Percentiles rank a stretch among this genome's conserved stretches.
Conservation (phyloP, 2,329 filamentous ascomycete genomes). For the Ophiostoma australiae region DNA sequence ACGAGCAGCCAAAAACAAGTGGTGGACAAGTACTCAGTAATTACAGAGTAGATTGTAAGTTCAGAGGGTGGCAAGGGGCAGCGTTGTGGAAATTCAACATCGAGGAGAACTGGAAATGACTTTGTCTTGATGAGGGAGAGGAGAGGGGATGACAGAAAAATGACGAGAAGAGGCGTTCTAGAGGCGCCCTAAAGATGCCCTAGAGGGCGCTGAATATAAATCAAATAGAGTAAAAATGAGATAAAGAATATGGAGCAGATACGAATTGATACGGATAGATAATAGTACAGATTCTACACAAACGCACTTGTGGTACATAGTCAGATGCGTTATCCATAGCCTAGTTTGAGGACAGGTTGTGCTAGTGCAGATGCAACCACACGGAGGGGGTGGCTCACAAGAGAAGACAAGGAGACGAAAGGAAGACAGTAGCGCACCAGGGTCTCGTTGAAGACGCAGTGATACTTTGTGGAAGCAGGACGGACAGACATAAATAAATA, state of each 20-base stretch:
- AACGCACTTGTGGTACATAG: not conserved
- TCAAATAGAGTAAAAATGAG: not conserved
- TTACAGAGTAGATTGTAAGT: not conserved
- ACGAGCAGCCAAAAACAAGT: not conserved
- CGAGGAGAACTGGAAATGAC: not conserved
- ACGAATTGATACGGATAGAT: not conserved
- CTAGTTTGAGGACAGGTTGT: slow-evolving; percentile 8
- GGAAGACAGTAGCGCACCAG: not conserved
- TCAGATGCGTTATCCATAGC: not conserved
- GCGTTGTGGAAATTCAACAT: not conserved
- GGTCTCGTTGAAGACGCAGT: not conserved
- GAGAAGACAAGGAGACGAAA: not conserved
- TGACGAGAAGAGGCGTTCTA: not conserved
- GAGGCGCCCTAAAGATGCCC: not conserved
- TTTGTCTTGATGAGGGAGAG: not conserved
- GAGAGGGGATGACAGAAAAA: not conserved
- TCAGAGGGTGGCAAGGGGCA: not conserved
- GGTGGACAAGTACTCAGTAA: not conserved
- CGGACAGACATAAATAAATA: not conserved
- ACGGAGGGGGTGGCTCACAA: slow-evolving; percentile 17
- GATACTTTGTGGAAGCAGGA: not conserved
- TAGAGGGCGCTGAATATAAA: not conserved
- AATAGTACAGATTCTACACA: not conserved
- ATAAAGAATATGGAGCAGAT: not conserved
- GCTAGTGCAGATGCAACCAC: slow-evolving; percentile 21